These are phyloP conservation scores for Neocucurbitaria cava DNA, from an alignment of 2,329 filamentous ascomycete genomes.

Conservation along the genomic window DNA sequence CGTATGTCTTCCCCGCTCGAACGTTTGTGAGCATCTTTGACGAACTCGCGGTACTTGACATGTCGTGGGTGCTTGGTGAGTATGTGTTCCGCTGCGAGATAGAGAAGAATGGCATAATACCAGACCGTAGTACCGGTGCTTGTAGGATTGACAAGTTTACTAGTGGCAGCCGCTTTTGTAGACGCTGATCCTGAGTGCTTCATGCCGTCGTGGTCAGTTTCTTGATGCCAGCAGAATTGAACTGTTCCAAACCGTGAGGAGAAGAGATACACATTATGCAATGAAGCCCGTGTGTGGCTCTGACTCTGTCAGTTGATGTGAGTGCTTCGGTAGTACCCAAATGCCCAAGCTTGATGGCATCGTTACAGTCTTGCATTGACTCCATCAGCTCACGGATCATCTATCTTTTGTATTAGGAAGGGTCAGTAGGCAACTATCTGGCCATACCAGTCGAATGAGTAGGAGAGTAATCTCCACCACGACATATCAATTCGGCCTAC, in stretches of 20 bases:
- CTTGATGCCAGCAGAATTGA: not conserved
- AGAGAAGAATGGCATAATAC: conserved; percentile 9
- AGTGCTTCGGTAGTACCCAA: not conserved
- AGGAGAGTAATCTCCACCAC: too few species aligned
- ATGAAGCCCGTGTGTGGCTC: conserved; percentile 7
- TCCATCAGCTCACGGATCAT: not conserved
- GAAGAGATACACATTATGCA: not conserved
- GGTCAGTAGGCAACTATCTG: not conserved
- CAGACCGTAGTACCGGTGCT: conserved; percentile 2
- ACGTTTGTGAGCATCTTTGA: not conserved
- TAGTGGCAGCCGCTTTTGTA: not conserved
- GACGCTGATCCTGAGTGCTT: not conserved
- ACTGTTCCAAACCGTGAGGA: not conserved
- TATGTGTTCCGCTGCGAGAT: conserved; percentile 15
- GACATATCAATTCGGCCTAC: too few species aligned
- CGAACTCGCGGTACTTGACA: conserved; percentile 2
- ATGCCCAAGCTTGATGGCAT: not conserved
- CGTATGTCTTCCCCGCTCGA: not conserved
- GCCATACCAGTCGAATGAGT: not conserved
- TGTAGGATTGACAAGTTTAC: conserved; percentile 6
- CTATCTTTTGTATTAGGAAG: not conserved
- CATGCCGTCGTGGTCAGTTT: not conserved
- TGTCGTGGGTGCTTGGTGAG: conserved; percentile 13
- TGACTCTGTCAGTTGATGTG: conserved; percentile 1
- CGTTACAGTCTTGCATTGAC: not conserved